phyloP scores from a whole-genome alignment of 306 rosid genomes.

The Quercus mongolica region DNA sequence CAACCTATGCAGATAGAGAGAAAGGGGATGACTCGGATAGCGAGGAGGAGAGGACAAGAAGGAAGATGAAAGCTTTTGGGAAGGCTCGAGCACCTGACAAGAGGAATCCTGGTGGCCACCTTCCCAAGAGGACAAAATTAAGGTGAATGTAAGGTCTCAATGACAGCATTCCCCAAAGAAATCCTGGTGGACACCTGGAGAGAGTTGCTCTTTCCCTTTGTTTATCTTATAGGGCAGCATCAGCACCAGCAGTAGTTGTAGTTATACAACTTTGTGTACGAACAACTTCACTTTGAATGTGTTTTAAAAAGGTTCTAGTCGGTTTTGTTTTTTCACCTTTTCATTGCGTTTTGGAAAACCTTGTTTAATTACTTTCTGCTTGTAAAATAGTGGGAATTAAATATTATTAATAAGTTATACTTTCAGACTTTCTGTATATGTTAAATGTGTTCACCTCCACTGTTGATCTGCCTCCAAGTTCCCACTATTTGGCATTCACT shows the following conservation, averaged over 20 bases:
- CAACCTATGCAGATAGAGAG: conserved; percentile 91
- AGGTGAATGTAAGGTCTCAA: conserved; percentile 31
- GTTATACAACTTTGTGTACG: not conserved
- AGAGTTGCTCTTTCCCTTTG: not conserved
- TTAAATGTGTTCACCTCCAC: not conserved
- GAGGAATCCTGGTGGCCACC: conserved; percentile 36
- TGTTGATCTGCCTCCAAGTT: not conserved
- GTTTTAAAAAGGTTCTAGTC: not conserved
- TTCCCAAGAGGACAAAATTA: conserved; percentile 60
- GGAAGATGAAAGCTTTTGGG: conserved; percentile 80
- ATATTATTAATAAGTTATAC: not conserved
- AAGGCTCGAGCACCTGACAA: conserved; percentile 50
- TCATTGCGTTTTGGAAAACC: not conserved
- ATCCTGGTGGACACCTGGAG: not conserved
- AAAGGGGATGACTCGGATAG: conserved; percentile 88
- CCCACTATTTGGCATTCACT: not conserved
- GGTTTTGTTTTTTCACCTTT: not conserved
- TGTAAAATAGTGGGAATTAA: not conserved
- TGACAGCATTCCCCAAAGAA: not conserved
- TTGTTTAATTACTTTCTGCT: not conserved
- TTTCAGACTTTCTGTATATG: not conserved
- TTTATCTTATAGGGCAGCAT: not conserved
- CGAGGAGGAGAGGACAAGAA: conserved; percentile 85
- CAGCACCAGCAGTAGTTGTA: not conserved
- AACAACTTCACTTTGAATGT: not conserved